A percentile compares a stretch with the other conserved stretches of the same genome.
Evolutionary conservation across 768 basidiomycete genomes (phyloP).

Genomic region (Psilocybe subaeruginosa): DNA sequence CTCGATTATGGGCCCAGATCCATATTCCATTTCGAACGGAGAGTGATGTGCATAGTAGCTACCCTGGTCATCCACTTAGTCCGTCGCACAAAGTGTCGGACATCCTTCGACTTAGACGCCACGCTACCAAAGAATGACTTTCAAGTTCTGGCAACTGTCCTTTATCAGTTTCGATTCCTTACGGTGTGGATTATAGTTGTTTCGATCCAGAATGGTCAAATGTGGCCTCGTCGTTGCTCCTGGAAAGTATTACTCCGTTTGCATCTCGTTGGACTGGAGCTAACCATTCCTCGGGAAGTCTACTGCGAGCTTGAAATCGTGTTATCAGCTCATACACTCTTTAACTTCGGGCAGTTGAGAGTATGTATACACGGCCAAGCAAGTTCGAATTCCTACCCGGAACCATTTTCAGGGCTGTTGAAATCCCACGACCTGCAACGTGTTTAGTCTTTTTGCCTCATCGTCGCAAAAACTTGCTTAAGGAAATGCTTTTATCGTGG

Average conservation of each 20-base stretch:
- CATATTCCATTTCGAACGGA: background rate
- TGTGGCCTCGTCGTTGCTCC: background rate
- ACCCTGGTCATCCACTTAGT: background rate
- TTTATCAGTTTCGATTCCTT: background rate
- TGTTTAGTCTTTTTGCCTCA: background rate
- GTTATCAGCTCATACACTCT: background rate
- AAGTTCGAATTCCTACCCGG: background rate
- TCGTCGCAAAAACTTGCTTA: too few species aligned
- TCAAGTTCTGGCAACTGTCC: background rate
- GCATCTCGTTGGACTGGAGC: background rate
- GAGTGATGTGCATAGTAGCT: background rate
- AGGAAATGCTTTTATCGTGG: too few species aligned
- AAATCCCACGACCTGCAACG: background rate
- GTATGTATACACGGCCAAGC: background rate
- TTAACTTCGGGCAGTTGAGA: background rate
- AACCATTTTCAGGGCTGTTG: background rate
- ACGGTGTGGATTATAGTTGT: background rate
- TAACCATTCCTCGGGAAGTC: background rate
- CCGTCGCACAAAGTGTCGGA: background rate
- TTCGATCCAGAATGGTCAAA: background rate
- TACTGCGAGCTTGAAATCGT: background rate
- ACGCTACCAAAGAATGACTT: slow-evolving; percentile 3
- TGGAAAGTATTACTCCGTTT: background rate
- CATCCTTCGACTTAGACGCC: background rate
- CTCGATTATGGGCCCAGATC: background rate